Evolutionary conservation across 139 green algal genomes (phyloP).

Genomic region (Micractinium sp.): DNA sequence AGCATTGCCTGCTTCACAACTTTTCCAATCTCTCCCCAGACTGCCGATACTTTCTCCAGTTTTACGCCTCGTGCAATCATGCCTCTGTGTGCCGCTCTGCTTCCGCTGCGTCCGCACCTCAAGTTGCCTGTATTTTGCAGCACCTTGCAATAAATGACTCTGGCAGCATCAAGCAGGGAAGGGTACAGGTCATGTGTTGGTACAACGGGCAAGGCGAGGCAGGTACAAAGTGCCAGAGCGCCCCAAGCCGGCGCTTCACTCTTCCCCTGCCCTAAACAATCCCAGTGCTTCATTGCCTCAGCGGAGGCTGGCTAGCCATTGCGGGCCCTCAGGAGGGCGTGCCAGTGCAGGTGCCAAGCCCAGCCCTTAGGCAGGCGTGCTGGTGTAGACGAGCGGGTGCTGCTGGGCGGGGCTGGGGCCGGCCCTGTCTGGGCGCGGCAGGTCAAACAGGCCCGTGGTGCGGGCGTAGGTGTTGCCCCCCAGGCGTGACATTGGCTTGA

Average conservation of each 20-base stretch:
- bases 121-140: no score
- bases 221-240: background rate
- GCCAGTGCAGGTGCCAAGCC: no score
- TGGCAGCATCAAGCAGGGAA: background rate
- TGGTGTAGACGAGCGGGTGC: background rate
- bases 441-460: slow-evolving; percentile 72
- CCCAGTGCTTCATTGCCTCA: background rate
- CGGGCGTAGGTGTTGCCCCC: slow-evolving; percentile 82
- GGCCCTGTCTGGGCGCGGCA: slow-evolving; percentile 68
- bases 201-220: background rate
- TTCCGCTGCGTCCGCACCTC: no score
- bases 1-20: background rate
- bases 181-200: no score
- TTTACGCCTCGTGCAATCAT: no score
- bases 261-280: background rate
- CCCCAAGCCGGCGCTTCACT: no score
- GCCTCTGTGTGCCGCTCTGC: no score
- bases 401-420: background rate
- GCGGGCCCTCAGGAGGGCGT: no score
- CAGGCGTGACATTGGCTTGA: slow-evolving; percentile 59
- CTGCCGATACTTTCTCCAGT: no score
- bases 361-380: background rate
- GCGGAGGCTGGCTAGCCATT: no score
- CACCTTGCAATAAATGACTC: background rate
- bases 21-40: background rate